These are phyloP conservation scores for Solanum chmielewskii DNA, from an alignment of 257 asterid species.

Conservation along the genomic window DNA sequence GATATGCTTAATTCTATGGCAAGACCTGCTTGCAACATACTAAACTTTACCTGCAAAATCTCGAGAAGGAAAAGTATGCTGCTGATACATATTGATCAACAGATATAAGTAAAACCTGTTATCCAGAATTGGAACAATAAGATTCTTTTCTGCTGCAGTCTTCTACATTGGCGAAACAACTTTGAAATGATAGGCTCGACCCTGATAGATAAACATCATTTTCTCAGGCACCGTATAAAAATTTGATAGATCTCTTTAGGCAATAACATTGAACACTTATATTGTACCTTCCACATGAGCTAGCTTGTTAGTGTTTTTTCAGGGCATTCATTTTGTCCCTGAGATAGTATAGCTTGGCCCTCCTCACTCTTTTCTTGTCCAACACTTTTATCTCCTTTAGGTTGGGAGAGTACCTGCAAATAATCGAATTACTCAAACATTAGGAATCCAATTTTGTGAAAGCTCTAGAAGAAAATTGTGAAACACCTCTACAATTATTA, in stretches of 20 bases:
- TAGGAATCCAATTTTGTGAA: not conserved
- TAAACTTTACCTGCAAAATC: not conserved
- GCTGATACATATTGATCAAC: not conserved
- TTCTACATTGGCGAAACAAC: not conserved
- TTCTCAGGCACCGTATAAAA: not conserved
- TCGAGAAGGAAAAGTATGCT: not conserved
- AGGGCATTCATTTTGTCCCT: conserved; percentile 88
- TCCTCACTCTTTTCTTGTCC: conserved; percentile 91
- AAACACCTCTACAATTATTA: not conserved
- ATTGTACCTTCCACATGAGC: not conserved
- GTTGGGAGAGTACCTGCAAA: conserved; percentile 87
- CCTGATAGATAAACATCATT: not conserved
- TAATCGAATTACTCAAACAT: not conserved
- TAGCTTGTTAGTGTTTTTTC: conserved; percentile 36
- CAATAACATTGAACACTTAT: not conserved
- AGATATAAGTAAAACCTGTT: not conserved
- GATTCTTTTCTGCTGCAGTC: not conserved
- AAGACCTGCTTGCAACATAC: not conserved
- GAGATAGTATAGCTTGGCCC: conserved; percentile 96
- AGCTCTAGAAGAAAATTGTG: not conserved
- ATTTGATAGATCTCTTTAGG: not conserved
- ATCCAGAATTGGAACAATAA: not conserved
- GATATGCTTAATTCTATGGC: not conserved
- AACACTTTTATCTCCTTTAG: conserved; percentile 85
- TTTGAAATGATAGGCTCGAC: not conserved